Conservation (phyloP, 2,329 filamentous ascomycete species). For the Arachnopeziza araneosa region DNA sequence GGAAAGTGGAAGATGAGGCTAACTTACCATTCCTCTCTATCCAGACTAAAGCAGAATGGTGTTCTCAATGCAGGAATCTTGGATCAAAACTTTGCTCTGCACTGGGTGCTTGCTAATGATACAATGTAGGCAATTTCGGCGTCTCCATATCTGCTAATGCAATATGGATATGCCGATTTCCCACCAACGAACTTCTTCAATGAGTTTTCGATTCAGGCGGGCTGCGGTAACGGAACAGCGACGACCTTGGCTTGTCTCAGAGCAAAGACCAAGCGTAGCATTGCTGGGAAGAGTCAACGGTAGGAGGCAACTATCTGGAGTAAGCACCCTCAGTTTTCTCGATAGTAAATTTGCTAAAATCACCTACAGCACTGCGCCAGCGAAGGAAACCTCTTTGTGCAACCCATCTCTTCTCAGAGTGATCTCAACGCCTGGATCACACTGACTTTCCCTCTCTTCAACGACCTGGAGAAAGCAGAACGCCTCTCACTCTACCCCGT, state of each 20-base stretch:
- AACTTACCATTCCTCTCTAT: not conserved
- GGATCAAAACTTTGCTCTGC: slow-evolving; percentile 30
- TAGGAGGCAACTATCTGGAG: slow-evolving; percentile 14
- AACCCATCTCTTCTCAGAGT: not conserved
- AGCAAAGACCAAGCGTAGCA: slow-evolving; percentile 24
- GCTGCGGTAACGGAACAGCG: slow-evolving; percentile 32
- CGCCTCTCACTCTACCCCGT: not conserved
- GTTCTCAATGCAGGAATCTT: slow-evolving; percentile 40
- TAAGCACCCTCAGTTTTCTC: not conserved
- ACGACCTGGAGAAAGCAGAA: not conserved
- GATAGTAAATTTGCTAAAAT: not conserved
- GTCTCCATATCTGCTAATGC: slow-evolving; percentile 48
- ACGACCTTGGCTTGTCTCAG: slow-evolving; percentile 6
- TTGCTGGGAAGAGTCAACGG: slow-evolving; percentile 29
- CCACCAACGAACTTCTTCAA: slow-evolving; percentile 40
- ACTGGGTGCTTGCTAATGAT: slow-evolving; percentile 21
- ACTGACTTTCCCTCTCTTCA: not conserved
- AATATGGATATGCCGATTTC: slow-evolving; percentile 43
- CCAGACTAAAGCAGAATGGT: slow-evolving; percentile 28
- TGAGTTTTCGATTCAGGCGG: slow-evolving; percentile 37
- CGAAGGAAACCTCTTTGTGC: slow-evolving; percentile 27
- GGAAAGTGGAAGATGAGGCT: not conserved
- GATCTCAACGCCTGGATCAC: not conserved
- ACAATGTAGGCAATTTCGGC: slow-evolving; percentile 22
- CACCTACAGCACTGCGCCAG: slow-evolving; percentile 32